phyloP scores from a whole-genome alignment of 2,329 filamentous ascomycete genomes.

The Fusarium sororula region DNA sequence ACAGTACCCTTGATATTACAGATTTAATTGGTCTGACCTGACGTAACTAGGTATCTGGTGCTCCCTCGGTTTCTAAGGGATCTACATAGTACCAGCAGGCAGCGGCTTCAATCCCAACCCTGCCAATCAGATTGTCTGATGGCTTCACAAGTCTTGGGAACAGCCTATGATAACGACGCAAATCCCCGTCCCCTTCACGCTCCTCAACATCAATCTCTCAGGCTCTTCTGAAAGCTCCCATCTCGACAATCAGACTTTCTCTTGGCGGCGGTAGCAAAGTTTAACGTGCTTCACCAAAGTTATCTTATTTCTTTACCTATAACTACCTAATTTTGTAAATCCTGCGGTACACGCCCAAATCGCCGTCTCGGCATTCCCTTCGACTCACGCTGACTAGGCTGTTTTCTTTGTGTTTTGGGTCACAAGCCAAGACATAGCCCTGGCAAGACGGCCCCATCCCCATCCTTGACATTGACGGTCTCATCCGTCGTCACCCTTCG shows the following conservation, averaged over 20 bases:
- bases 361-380: background rate
- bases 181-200: conserved; percentile 7
- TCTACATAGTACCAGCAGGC: background rate
- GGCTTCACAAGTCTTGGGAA: conserved; percentile 27
- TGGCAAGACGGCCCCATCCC: conserved; percentile 10
- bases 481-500: conserved; percentile 22
- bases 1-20: too few species aligned
- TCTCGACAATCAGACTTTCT: conserved; percentile 29
- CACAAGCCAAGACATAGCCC: conserved; percentile 34
- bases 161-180: conserved; percentile 34
- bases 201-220: conserved; percentile 17
- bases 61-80: too few species aligned
- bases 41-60: too few species aligned
- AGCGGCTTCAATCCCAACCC: background rate
- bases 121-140: conserved; percentile 27
- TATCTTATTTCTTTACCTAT: background rate
- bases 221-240: conserved; percentile 24
- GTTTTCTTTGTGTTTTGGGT: conserved; percentile 35
- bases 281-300: background rate
- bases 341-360: background rate
- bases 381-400: conserved; percentile 11
- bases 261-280: conserved; percentile 3
- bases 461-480: conserved; percentile 22
- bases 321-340: background rate
- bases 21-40: too few species aligned